Evolutionary conservation across 331 rosid species (phyloP), one percentile per base, ranked within the genome.

Genomic region (Arachis monticola): DNA sequence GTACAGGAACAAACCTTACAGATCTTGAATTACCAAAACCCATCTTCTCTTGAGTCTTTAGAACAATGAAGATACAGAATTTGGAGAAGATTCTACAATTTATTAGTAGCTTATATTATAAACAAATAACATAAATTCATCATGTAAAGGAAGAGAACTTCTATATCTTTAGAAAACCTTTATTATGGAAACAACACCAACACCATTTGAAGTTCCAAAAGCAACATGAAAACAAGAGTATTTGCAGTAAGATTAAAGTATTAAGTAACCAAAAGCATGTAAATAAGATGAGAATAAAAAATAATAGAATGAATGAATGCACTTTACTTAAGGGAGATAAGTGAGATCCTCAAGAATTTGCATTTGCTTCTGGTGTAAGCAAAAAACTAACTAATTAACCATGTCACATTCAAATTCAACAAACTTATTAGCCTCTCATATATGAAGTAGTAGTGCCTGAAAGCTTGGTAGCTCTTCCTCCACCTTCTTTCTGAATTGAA

Each of bases 21-120:
- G 95, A 90, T 85, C 90, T 88, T 79, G 90, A 80, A 64, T 84
- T 83, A 61, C 69, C 86, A 76, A 82, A 88, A 38, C 82, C 96
- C 99, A 94, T 94, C 74, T 47, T 51, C 76, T 75, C 80, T 65
- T 57, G 64, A 67, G 77, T 79, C 90, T 72, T 83, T 42, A 64
- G 81, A 55, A 69, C 22, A 81, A 69, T 64, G 17, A 60, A 62
- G 56, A 50, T 67, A 50, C 55, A 64, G 71, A 76, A 77, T 79
- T 75, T 77, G 85, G 73, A 45, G 60, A 75, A 62, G 81, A 67
- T 83, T 77, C 85, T 77, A 38, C 65, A 27, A 30, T 42, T 75
- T 75, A 75, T 75, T 75, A 75, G 58, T 46, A 46, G 13, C n/a
- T 6, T 66, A 66, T 9, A 57, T 9, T 76, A 8, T 10, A 69